Evolutionary conservation across 306 rosid species (phyloP).

Genomic region (Hylodesmum podocarpum): DNA sequence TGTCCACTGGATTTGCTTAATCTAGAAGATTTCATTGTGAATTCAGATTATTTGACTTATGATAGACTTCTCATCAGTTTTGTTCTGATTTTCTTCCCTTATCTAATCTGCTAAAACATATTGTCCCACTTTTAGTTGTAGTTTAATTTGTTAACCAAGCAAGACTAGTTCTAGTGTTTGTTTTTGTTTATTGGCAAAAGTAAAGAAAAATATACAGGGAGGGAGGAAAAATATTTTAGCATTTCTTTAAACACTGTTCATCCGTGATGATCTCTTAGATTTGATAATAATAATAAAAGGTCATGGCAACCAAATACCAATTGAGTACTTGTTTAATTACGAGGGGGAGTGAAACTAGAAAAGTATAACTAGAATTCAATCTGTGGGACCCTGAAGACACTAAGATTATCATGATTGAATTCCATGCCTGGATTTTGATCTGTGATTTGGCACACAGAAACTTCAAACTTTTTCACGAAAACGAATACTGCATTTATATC

Average conservation of each 20-base stretch:
- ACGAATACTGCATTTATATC: not conserved
- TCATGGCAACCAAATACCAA: not conserved
- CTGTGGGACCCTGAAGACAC: slow-evolving; percentile 40
- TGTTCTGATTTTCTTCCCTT: not conserved
- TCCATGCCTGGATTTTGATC: not conserved
- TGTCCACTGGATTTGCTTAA: not conserved
- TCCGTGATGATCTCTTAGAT: slow-evolving; percentile 40
- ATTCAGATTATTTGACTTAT: not conserved
- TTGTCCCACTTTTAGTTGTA: not conserved
- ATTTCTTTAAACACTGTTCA: not conserved
- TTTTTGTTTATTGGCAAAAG: not conserved
- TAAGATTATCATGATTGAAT: not conserved
- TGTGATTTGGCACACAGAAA: not conserved
- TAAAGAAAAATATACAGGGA: not conserved
- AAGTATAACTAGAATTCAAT: not conserved
- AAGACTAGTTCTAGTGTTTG: not conserved
- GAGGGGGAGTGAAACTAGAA: slow-evolving; percentile 14
- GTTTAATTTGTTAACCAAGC: not conserved
- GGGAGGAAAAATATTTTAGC: not conserved
- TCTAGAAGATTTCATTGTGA: not conserved
- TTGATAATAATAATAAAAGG: slow-evolving; percentile 11
- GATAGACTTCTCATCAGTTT: not conserved
- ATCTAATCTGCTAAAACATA: not conserved
- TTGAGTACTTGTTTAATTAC: slow-evolving; percentile 3
- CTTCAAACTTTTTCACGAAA: slow-evolving; percentile 3